Base-by-base conservation (phyloP, 2,329 filamentous ascomycete genomes). In the Aspergillus fumigatus region DNA sequence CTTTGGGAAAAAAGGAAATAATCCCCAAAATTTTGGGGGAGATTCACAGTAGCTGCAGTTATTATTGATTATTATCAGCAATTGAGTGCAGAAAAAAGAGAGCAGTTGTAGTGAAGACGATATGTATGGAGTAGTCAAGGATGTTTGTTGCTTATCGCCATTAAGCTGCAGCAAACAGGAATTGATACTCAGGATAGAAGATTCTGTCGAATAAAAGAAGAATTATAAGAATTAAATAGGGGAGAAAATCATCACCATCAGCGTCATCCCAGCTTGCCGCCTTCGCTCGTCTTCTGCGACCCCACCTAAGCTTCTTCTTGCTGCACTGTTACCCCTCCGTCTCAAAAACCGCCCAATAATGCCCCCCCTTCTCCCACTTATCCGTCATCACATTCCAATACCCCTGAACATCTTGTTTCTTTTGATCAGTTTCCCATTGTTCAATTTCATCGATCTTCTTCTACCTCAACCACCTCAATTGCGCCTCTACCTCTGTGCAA, bases 401-500 rank as follows among this genome's bases (percentile, higher is more conserved):
- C 49, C 49, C 27, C 27, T 51, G n/a, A 47, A 47, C 43, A 23
- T 47, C 11, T 14, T 5, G 5, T 14, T 14, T 59, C 52, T 29
- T 56, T 45, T 35, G 40, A 29, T 48, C 40, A 25, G 19, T 43
- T 35, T 48, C 52, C 41, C 40, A 38, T 38, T 48, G 43, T 26
- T 27, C 45, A 52, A 48, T 17, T 35, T 56, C 54, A 52, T 55
- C 53, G 21, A 40, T 40, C 38, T 29, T 29, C 14, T 38, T 35
- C 32, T 17, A 35, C 11, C 4, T 6, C 11, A 14, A 14, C 32
- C 17, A 35, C 48, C 48, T 54, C 58, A 47, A 26, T 47, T 25
- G 21, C 21, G 9, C 50, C 8, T 38, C 32, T 49, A 45, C 23
- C 50, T 43, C 23, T 38, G 57, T 56, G 54, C 64, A 74, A 29